These are phyloP conservation scores for Diutina siamensis DNA, from an alignment of 1,139 yeast species.

Conservation along the genomic window DNA sequence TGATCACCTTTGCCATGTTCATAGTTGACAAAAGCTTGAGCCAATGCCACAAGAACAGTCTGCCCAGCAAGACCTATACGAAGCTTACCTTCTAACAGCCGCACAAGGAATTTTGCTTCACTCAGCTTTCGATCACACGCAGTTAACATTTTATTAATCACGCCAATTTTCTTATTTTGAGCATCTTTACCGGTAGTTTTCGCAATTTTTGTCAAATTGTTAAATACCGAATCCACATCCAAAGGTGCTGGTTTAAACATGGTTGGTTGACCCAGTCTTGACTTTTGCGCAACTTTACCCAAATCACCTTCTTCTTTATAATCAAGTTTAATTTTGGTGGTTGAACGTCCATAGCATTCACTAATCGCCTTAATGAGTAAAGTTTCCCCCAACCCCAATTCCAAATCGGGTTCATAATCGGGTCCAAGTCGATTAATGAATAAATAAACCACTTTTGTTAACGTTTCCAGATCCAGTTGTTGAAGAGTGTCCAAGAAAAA, in stretches of 20 bases:
- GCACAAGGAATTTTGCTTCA: constrained; percentile 82
- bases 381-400: constrained; percentile 87
- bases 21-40: constrained; percentile 67
- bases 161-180: constrained; percentile 61
- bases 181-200: constrained; percentile 73
- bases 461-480: constrained; percentile 36
- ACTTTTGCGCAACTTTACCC: constrained; percentile 78
- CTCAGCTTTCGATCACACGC: constrained; percentile 60
- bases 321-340: constrained; percentile 59
- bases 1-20: constrained; percentile 21
- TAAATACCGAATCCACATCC: constrained; percentile 62
- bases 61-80: constrained; percentile 93
- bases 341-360: constrained; percentile 78
- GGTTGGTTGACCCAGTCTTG: constrained; percentile 76
- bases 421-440: constrained; percentile 89
- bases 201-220: constrained; percentile 67
- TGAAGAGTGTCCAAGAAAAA: constrained; percentile 6
- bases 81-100: constrained; percentile 86
- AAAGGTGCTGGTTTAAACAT: constrained; percentile 88
- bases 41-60: constrained; percentile 70
- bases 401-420: constrained; percentile 83
- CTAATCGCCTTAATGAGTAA: constrained; percentile 77
- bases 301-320: constrained; percentile 79
- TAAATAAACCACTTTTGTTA: constrained; percentile 66
- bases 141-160: constrained; percentile 74